Percentiles rank a stretch among this genome's conserved stretches.
Conservation (phyloP, 139 green algal species). For the Medakamo hakoo region DNA sequence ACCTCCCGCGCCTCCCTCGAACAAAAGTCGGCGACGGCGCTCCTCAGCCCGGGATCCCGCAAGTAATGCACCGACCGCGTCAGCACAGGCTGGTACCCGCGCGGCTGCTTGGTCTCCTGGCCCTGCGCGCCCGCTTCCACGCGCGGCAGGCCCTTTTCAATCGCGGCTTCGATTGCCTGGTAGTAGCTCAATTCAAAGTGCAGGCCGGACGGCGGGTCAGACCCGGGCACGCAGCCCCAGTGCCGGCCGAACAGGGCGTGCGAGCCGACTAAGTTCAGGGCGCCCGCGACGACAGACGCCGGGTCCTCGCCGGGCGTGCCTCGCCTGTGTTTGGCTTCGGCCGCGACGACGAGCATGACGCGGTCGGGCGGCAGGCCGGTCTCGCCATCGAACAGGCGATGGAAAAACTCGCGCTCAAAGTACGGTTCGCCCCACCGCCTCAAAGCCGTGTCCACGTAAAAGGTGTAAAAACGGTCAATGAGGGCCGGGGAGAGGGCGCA, state of each 20-base stretch:
- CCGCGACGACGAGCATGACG: slow-evolving; percentile 57
- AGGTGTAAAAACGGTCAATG: background rate
- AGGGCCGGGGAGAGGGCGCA: background rate
- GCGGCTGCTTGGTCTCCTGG: slow-evolving; percentile 76
- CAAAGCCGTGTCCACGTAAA: slow-evolving; percentile 9
- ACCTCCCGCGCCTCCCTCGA: background rate
- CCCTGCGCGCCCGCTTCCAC: slow-evolving; percentile 77
- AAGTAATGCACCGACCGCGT: slow-evolving; percentile 59
- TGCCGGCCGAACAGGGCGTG: slow-evolving; percentile 64
- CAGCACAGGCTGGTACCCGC: slow-evolving; percentile 57
- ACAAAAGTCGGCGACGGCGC: background rate
- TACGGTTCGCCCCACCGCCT: slow-evolving; percentile 60
- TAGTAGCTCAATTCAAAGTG: slow-evolving; percentile 89
- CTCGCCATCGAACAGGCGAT: slow-evolving; percentile 34
- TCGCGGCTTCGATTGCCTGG: slow-evolving; percentile 56
- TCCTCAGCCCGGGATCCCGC: slow-evolving; percentile 17
- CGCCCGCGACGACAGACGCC: slow-evolving; percentile 29
- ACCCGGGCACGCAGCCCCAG: slow-evolving; percentile 73
- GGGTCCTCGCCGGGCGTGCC: slow-evolving; percentile 2
- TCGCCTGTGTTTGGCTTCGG: too few relatives aligned
- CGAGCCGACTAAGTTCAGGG: slow-evolving; percentile 64
- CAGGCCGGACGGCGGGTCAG: too few relatives aligned
- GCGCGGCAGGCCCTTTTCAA: slow-evolving; percentile 33
- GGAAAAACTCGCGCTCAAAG: slow-evolving; percentile 68
- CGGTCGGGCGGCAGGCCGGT: slow-evolving; percentile 22